phyloP scores from a whole-genome alignment of 176 grass and related monocot genomes.

The Musa itinerans region DNA sequence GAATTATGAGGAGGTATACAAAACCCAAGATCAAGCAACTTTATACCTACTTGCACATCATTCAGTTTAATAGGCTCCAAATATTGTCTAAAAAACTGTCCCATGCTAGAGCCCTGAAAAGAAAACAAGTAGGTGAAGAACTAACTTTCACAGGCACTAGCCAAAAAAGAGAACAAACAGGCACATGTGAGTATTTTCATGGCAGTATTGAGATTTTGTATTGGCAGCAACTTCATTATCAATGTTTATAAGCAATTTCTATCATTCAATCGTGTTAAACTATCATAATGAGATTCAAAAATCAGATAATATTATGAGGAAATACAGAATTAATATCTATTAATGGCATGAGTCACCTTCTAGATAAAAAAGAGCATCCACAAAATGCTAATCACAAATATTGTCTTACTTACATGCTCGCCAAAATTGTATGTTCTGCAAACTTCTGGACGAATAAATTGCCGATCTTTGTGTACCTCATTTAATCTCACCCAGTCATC shows the following conservation, averaged over 20 bases:
- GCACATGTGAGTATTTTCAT: neutral
- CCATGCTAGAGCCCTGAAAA: conserved; percentile 89
- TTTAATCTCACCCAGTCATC: conserved; percentile 98
- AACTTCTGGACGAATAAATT: conserved; percentile 92
- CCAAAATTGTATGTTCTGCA: conserved; percentile 99
- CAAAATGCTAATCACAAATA: neutral
- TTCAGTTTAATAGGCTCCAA: conserved; percentile 86
- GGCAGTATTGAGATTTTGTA: neutral
- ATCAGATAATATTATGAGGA: too few relatives aligned
- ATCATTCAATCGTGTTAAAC: too few relatives aligned
- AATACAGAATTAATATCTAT: too few relatives aligned
- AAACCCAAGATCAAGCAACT: neutral
- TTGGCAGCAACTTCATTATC: neutral
- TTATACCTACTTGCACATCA: conserved; percentile 63
- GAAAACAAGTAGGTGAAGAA: conserved; percentile 17
- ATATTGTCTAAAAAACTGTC: conserved; percentile 78
- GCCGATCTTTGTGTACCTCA: conserved; percentile 68
- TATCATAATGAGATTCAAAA: too few relatives aligned
- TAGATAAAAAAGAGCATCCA: neutral
- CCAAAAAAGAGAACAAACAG: too few relatives aligned
- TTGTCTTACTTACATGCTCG: conserved; percentile 55
- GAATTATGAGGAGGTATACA: conserved; percentile 1
- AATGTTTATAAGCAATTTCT: too few relatives aligned
- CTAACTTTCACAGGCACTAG: neutral
- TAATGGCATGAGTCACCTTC: conserved; percentile 1